Evolutionary conservation across 306 rosid species (phyloP), one percentile per base, ranked within the genome.

Genomic region (Bauhinia variegata): DNA sequence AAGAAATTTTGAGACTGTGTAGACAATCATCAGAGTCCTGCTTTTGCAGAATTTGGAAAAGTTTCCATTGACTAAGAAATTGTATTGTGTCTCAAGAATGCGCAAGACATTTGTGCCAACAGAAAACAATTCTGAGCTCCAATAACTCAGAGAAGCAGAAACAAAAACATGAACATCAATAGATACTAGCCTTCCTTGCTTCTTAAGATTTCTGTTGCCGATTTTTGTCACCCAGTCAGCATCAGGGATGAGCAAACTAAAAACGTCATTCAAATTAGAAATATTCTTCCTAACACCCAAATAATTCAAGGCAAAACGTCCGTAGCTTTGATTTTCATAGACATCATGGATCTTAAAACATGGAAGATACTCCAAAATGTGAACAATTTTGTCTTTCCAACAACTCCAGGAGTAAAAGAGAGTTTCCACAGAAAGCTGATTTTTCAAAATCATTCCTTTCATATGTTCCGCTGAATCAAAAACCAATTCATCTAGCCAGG

Each of bases 321-420:
- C 84, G 54, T 72, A 39, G 7, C 53, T 32, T 34, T 33, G 39
- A 32, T 42, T 36, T 18, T 59, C 74, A 46, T 50, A 19, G 9
- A n/a, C 70, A 14, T 54, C 89, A 17, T 79, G 55, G 7, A 31
- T 69, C 43, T 66, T 75, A 11, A 65, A 52, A 63, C 67, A 42
- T 43, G 46, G 39, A 4, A 79, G 81, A 67, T 60, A 75, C 39
- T 82, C 68, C 7, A 75, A 18, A 13, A 84, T 56, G n/a, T 13
- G 33, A 18, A 32, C 46, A n/a, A 82, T 64, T 10, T 71, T 68
- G 19, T 75, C 82, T 75, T 55, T 87, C 89, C 92, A 87, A 37
- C 77, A 56, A 39, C 61, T 67, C 89, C 89, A 87, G 65, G 73
- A 83, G 80, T 63, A 74, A 50, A 76, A 73, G 10, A 83, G 49